These are phyloP conservation scores for Aspergillus brasiliensis DNA, from an alignment of 2,329 filamentous ascomycete genomes.

Conservation along the genomic window DNA sequence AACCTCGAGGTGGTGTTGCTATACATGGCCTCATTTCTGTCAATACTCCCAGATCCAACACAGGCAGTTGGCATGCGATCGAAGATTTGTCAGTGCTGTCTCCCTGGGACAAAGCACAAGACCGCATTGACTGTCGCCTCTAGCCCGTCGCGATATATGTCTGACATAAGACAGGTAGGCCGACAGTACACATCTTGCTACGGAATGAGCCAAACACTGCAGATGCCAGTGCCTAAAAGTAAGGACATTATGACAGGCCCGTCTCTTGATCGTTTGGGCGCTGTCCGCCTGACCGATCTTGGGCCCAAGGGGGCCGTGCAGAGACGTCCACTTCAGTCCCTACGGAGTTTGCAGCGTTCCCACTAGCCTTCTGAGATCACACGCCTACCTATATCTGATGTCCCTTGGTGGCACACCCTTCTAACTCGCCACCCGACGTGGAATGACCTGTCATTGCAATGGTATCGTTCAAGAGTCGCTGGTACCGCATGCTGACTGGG, in stretches of 20 bases:
- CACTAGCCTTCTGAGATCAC: neutral
- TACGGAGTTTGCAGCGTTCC: neutral
- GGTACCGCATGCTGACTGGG: neutral
- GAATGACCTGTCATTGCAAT: neutral
- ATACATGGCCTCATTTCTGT: neutral
- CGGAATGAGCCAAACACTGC: neutral
- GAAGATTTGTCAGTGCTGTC: neutral
- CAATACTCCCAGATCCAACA: neutral
- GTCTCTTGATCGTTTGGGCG: neutral
- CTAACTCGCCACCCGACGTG: neutral
- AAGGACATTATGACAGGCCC: neutral
- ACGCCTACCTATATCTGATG: neutral
- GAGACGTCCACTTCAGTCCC: neutral
- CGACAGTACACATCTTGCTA: too few relatives aligned
- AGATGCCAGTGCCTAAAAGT: neutral
- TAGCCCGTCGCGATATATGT: neutral
- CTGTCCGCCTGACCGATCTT: constrained; percentile 3
- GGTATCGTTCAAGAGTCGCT: neutral
- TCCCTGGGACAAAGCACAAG: neutral
- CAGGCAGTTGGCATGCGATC: neutral
- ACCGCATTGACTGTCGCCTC: neutral
- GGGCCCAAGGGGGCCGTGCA: constrained; percentile 1
- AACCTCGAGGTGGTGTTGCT: neutral
- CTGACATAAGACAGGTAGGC: neutral
- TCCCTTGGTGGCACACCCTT: neutral